phyloP scores from a whole-genome alignment of 2,329 filamentous ascomycete species.

The Alternaria rosae region DNA sequence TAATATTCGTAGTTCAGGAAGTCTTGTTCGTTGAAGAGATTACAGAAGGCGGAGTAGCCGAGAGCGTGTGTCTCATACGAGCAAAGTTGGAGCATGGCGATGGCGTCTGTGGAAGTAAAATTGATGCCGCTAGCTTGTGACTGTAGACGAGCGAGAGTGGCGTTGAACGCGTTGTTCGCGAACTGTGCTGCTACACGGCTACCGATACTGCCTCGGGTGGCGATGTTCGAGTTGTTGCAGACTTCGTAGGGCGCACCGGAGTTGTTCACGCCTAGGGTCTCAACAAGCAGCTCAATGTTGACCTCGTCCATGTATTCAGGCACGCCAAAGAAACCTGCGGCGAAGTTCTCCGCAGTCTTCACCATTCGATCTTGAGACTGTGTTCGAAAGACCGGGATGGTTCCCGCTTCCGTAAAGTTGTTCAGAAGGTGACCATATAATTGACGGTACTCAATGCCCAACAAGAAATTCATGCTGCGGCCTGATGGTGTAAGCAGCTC shows the following conservation, averaged over 20 bases:
- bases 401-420: constrained; percentile 50
- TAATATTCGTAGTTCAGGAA: constrained; percentile 56
- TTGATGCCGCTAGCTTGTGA: constrained; percentile 35
- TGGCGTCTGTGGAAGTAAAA: constrained; percentile 45
- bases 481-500: constrained; percentile 43
- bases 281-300: constrained; percentile 41
- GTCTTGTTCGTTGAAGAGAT: constrained; percentile 53
- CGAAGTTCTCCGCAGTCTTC: constrained; percentile 43
- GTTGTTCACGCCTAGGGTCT: constrained; percentile 35
- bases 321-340: constrained; percentile 43
- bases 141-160: constrained; percentile 38
- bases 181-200: constrained; percentile 32
- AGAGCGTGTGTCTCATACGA: constrained; percentile 48
- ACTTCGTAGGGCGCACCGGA: constrained; percentile 40
- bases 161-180: constrained; percentile 37
- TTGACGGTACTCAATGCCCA: constrained; percentile 52
- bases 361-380: constrained; percentile 44
- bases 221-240: constrained; percentile 41
- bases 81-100: constrained; percentile 53
- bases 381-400: constrained; percentile 50
- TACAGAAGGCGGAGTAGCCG: constrained; percentile 55
- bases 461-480: constrained; percentile 50
- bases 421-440: constrained; percentile 55
- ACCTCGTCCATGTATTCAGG: constrained; percentile 40
- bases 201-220: constrained; percentile 36